A percentile compares a stretch with the other conserved stretches of the same genome.
phyloP scores from a whole-genome alignment of 768 basidiomycete species.

The Tubosaeta sp. region DNA sequence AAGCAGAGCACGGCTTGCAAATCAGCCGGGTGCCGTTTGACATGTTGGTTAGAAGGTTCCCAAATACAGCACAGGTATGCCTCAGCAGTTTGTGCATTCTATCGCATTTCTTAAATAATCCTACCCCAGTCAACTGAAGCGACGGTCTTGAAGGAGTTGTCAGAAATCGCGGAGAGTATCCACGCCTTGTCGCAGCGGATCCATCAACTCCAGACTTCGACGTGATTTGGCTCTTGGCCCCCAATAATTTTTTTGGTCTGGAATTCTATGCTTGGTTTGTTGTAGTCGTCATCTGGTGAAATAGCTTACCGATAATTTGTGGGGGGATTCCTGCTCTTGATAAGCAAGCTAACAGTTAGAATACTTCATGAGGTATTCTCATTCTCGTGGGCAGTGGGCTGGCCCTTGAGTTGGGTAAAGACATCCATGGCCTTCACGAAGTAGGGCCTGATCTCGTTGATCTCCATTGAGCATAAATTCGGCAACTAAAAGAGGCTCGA shows the following conservation, averaged over 20 bases:
- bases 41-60: constrained; percentile 67
- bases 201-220: constrained; percentile 23
- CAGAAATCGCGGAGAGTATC: constrained; percentile 45
- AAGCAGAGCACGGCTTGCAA: constrained; percentile 48
- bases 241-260: neutral
- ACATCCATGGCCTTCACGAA: constrained; percentile 80
- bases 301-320: constrained; percentile 1
- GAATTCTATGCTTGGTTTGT: neutral
- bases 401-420: constrained; percentile 50
- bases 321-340: neutral
- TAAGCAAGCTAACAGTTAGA: neutral
- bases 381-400: constrained; percentile 7
- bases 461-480: constrained; percentile 85
- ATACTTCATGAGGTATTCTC: constrained; percentile 3
- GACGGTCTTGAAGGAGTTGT: constrained; percentile 61
- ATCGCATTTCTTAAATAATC: constrained; percentile 4
- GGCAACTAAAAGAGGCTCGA: constrained; percentile 50
- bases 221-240: neutral
- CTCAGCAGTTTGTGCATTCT: neutral
- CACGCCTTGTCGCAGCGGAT: constrained; percentile 35
- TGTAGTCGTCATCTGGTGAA: neutral
- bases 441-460: constrained; percentile 90
- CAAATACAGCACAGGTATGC: constrained; percentile 65
- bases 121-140: constrained; percentile 65
- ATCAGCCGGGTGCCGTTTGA: constrained; percentile 71